A percentile compares a stretch with the other conserved stretches of the same genome.
Conservation (phyloP, 345 rosid genomes). For the Salix koriyanagi region DNA sequence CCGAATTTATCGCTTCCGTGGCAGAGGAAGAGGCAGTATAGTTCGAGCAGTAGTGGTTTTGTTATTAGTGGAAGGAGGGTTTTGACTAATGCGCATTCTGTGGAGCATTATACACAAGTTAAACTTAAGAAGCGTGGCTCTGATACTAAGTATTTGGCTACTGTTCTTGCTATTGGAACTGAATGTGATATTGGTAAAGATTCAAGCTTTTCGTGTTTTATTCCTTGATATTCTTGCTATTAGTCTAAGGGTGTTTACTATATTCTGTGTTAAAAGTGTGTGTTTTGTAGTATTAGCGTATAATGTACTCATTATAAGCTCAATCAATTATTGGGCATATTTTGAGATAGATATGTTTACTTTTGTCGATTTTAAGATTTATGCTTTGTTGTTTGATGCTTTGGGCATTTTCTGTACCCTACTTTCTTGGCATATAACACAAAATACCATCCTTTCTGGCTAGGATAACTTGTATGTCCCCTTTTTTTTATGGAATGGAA, state of each 20-base stretch:
- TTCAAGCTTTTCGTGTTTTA: not conserved
- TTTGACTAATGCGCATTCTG: conserved; percentile 91
- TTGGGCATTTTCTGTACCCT: not conserved
- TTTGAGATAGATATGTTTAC: not conserved
- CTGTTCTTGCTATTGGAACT: conserved; percentile 84
- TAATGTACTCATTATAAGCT: too few species aligned
- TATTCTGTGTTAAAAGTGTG: not conserved
- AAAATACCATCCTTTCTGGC: not conserved
- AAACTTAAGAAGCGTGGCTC: conserved; percentile 94
- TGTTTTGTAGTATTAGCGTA: too few species aligned
- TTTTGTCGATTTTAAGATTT: not conserved
- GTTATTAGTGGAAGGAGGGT: conserved; percentile 71
- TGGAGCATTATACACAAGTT: conserved; percentile 91
- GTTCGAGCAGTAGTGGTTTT: conserved; percentile 88
- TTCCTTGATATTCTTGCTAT: not conserved
- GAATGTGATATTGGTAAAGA: conserved; percentile 85
- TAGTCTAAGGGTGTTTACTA: not conserved
- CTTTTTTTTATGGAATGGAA: not conserved
- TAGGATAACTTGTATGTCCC: not conserved
- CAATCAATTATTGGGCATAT: not conserved
- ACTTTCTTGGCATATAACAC: not conserved
- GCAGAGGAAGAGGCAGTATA: conserved; percentile 93
- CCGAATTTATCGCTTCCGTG: conserved; percentile 92
- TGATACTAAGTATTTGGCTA: conserved; percentile 85
- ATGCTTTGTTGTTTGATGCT: not conserved